These are phyloP conservation scores for Pichia sp. DNA, from an alignment of 1,139 yeast species.

Conservation along the genomic window DNA sequence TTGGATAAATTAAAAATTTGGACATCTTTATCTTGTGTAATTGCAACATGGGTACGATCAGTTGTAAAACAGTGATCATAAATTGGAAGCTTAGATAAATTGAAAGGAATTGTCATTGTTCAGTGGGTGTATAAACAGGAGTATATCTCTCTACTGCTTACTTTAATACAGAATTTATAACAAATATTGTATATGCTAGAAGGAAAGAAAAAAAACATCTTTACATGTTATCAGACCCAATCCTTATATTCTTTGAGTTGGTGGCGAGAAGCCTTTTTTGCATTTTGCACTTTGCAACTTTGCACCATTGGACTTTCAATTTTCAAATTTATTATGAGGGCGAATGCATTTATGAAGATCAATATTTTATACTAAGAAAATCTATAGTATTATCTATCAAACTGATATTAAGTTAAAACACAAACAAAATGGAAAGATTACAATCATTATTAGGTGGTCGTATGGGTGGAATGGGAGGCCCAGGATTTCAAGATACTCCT, in stretches of 20 bases:
- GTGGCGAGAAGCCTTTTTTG: too few relatives aligned
- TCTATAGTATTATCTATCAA: neutral
- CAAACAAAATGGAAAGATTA: constrained; percentile 16
- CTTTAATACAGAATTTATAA: neutral
- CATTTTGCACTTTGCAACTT: too few relatives aligned
- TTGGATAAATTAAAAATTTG: constrained; percentile 59
- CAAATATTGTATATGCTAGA: neutral
- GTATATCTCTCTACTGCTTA: constrained; percentile 29
- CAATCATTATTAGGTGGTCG: constrained; percentile 29
- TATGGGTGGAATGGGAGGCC: constrained; percentile 27
- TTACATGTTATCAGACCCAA: too few relatives aligned
- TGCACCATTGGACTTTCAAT: too few relatives aligned
- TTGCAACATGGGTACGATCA: constrained; percentile 63
- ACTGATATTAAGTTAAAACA: neutral
- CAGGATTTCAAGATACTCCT: constrained; percentile 50
- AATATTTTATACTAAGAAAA: too few relatives aligned
- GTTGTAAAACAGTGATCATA: constrained; percentile 85
- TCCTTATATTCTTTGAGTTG: too few relatives aligned
- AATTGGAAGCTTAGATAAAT: constrained; percentile 77
- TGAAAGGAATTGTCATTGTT: constrained; percentile 35
- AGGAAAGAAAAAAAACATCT: neutral
- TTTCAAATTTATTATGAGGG: too few relatives aligned
- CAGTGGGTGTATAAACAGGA: constrained; percentile 19
- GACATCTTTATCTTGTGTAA: constrained; percentile 71
- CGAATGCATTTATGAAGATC: too few relatives aligned